A percentile compares a stretch with the other conserved stretches of the same genome.
Conservation (phyloP, 139 green algal genomes). For the Raphidocelis subcapitata region DNA sequence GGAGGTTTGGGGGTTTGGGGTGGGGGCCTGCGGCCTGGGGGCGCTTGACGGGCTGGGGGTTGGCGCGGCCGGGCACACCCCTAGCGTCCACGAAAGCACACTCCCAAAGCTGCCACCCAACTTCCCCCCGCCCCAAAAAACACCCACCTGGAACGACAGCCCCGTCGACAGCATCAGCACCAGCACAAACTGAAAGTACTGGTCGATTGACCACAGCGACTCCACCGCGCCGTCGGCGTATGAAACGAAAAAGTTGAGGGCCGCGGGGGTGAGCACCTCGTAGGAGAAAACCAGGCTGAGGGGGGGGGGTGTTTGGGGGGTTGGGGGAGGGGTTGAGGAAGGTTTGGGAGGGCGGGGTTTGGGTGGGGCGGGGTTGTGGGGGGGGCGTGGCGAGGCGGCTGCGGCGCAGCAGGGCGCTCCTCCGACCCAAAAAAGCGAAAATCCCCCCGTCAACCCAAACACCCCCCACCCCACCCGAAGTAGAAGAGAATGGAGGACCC, state of each 20-base stretch:
- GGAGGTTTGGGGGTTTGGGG: too few species aligned
- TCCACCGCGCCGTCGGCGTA: conserved; percentile 98
- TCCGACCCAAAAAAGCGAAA: too few species aligned
- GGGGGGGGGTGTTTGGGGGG: neutral
- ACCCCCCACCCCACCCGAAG: conserved; percentile 54
- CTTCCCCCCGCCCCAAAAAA: too few species aligned
- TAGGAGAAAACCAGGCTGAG: conserved; percentile 92
- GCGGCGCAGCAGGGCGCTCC: too few species aligned
- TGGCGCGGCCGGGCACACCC: too few species aligned
- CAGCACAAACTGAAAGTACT: conserved; percentile 99
- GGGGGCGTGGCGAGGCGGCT: too few species aligned
- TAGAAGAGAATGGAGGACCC: conserved; percentile 98
- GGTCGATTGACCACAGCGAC: conserved; percentile 98
- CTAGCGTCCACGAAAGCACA: too few species aligned
- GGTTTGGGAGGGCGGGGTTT: neutral
- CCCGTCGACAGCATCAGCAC: conserved; percentile 96
- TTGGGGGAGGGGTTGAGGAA: neutral
- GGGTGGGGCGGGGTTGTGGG: too few species aligned
- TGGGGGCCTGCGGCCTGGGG: too few species aligned
- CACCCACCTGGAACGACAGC: conserved; percentile 90
- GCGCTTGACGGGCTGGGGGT: too few species aligned
- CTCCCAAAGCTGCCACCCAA: too few species aligned
- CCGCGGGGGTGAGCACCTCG: conserved; percentile 92
- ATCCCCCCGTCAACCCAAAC: too few species aligned
- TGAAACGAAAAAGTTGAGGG: conserved; percentile 96